Percentiles rank a stretch among this genome's conserved stretches.
Conservation (phyloP, 192 early-diverging fungal genomes). For the Entomortierella beljakovae region DNA sequence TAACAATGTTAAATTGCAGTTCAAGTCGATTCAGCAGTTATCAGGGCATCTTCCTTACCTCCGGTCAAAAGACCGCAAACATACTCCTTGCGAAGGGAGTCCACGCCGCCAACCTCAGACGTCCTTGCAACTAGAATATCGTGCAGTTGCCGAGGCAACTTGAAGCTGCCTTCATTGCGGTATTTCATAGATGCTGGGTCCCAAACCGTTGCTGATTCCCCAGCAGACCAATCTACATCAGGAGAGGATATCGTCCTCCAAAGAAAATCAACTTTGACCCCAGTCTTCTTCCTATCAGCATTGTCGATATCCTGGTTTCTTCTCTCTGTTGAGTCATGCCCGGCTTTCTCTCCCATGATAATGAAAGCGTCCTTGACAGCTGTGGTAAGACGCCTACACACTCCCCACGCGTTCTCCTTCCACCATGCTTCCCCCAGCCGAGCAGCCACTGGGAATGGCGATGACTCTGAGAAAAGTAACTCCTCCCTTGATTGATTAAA, state of each 20-base stretch:
- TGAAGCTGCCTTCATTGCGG: constrained; percentile 29
- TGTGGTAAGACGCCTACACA: constrained; percentile 34
- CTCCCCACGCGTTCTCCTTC: constrained; percentile 43
- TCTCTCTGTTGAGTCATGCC: constrained; percentile 32
- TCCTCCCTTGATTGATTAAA: constrained; percentile 34
- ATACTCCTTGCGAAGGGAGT: constrained; percentile 38
- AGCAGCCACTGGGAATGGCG: constrained; percentile 19
- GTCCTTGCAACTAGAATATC: constrained; percentile 39
- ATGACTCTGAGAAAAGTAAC: constrained; percentile 28
- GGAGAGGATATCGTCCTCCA: constrained; percentile 36
- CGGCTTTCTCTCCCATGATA: constrained; percentile 31
- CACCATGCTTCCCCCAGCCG: constrained; percentile 35
- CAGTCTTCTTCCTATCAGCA: constrained; percentile 28
- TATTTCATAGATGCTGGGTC: constrained; percentile 37
- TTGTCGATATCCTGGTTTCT: constrained; percentile 25
- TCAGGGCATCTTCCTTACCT: constrained; percentile 27
- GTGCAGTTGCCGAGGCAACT: constrained; percentile 34
- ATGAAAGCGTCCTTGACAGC: constrained; percentile 30
- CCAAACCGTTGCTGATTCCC: constrained; percentile 31
- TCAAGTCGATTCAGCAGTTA: constrained; percentile 12
- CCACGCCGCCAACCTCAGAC: constrained; percentile 28
- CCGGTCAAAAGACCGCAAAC: constrained; percentile 30
- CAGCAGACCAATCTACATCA: constrained; percentile 30
- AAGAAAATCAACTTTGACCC: constrained; percentile 35
- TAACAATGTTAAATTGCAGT: constrained; percentile 11